Conservation (phyloP, 2,329 filamentous ascomycete species). For the Hirsutella thompsonii region DNA sequence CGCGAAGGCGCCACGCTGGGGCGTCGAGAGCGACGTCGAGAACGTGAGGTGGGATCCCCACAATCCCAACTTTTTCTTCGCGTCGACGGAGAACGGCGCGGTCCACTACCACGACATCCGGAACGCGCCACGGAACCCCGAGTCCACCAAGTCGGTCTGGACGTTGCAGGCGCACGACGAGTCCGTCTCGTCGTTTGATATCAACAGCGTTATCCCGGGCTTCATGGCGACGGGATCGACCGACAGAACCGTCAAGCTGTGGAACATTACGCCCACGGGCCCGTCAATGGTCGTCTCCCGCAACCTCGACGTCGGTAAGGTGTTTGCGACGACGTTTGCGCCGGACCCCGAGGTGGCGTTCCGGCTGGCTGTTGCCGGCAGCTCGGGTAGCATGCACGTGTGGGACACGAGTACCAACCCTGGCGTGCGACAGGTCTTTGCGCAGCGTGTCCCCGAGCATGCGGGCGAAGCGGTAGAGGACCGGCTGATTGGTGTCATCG, state of each 20-base stretch:
- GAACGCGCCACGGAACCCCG: conserved; percentile 58
- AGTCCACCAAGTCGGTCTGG: conserved; percentile 77
- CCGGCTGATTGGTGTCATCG: conserved; percentile 60
- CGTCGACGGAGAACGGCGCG: conserved; percentile 82
- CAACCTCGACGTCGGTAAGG: conserved; percentile 86
- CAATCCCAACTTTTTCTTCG: conserved; percentile 85
- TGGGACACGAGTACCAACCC: conserved; percentile 96
- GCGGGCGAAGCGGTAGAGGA: conserved; percentile 54
- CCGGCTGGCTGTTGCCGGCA: conserved; percentile 83
- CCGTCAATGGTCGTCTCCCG: conserved; percentile 85
- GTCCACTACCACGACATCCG: conserved; percentile 88
- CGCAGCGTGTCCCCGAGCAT: conserved; percentile 45
- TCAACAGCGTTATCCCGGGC: conserved; percentile 81
- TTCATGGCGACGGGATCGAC: conserved; percentile 89
- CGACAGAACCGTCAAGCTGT: conserved; percentile 92
- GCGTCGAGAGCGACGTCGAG: conserved; percentile 92
- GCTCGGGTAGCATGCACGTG: conserved; percentile 82
- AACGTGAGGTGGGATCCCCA: conserved; percentile 87
- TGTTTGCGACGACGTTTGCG: conserved; percentile 84
- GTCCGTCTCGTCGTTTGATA: conserved; percentile 80
- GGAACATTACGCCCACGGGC: conserved; percentile 73
- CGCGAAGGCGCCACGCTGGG: conserved; percentile 71
- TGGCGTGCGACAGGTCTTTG: conserved; percentile 75
- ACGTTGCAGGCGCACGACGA: conserved; percentile 91
- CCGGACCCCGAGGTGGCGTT: conserved; percentile 87